Evolutionary conservation across 2,329 filamentous ascomycete genomes (phyloP).

Genomic region (Pyricularia pennisetigena): DNA sequence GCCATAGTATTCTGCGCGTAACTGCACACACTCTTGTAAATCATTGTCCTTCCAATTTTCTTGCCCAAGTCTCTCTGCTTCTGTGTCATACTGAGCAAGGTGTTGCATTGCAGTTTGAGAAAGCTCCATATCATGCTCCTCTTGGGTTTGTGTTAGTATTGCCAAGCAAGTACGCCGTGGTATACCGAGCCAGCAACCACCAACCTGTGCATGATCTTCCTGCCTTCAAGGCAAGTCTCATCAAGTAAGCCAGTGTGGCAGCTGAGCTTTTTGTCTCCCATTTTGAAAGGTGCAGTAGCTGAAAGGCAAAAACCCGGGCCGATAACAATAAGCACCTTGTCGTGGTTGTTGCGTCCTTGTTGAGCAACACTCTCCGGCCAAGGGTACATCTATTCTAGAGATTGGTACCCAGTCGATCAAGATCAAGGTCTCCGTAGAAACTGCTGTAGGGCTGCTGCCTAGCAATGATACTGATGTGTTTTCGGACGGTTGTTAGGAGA

Average conservation of each 20-base stretch:
- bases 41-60: conserved; percentile 16
- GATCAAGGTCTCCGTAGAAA: conserved; percentile 25
- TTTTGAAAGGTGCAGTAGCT: conserved; percentile 53
- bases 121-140: conserved; percentile 44
- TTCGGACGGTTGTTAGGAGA: conserved; percentile 30
- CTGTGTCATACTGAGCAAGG: conserved; percentile 40
- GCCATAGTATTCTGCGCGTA: conserved; percentile 54
- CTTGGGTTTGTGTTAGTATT: conserved; percentile 19
- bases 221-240: conserved; percentile 59
- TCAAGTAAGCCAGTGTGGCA: conserved; percentile 38
- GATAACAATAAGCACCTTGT: conserved; percentile 24
- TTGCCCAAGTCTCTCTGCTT: background rate
- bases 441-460: conserved; percentile 13
- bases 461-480: conserved; percentile 23
- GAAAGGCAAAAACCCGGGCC: conserved; percentile 49
- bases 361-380: conserved; percentile 25
- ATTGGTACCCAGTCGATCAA: conserved; percentile 45
- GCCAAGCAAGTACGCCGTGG: background rate
- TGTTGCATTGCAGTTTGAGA: conserved; percentile 53
- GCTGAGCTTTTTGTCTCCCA: conserved; percentile 15
- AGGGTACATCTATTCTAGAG: conserved; percentile 61
- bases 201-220: conserved; percentile 52
- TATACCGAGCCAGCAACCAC: conserved; percentile 6
- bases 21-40: conserved; percentile 18
- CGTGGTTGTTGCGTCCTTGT: conserved; percentile 12